phyloP scores from a whole-genome alignment of 2,329 filamentous ascomycete species.

The Sclerotinia glacialis region DNA sequence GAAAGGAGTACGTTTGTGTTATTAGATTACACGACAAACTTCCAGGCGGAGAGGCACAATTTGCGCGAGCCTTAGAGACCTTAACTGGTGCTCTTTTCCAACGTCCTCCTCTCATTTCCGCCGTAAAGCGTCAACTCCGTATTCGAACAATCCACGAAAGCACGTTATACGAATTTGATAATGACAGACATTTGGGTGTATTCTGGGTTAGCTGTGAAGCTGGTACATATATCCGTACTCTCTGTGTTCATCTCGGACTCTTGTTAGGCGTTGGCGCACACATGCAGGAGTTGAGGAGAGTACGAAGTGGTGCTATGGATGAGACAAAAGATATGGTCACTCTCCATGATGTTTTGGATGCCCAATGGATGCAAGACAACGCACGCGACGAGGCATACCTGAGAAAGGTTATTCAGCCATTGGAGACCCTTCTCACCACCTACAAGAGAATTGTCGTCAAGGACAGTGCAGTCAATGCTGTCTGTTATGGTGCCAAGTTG shows the following conservation, averaged over 20 bases:
- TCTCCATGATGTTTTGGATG: slow-evolving; percentile 91
- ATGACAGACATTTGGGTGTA: slow-evolving; percentile 92
- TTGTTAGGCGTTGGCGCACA: slow-evolving; percentile 81
- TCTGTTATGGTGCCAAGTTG: slow-evolving; percentile 97
- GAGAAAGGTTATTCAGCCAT: slow-evolving; percentile 82
- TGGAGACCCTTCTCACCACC: slow-evolving; percentile 85
- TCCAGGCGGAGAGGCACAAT: slow-evolving; percentile 87
- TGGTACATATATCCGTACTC: slow-evolving; percentile 96
- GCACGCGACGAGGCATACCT: slow-evolving; percentile 91
- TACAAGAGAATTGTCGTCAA: slow-evolving; percentile 99
- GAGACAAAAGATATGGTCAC: slow-evolving; percentile 88
- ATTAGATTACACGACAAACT: slow-evolving; percentile 94
- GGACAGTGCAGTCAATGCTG: slow-evolving; percentile 92
- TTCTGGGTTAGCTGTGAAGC: slow-evolving; percentile 99
- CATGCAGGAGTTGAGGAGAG: slow-evolving; percentile 97
- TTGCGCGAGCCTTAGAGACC: slow-evolving; percentile 90
- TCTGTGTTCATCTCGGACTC: slow-evolving; percentile 88
- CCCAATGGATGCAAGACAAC: slow-evolving; percentile 95
- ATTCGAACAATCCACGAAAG: slow-evolving; percentile 97
- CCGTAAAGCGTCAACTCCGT: slow-evolving; percentile 97
- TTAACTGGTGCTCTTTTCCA: slow-evolving; percentile 96
- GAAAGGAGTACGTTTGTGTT: slow-evolving; percentile 98
- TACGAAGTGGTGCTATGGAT: slow-evolving; percentile 91
- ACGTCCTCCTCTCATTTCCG: slow-evolving; percentile 93
- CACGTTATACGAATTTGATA: slow-evolving; percentile 97